These are phyloP conservation scores for Pythium scleroteichum DNA, from an alignment of 352 stramenopile species.

Conservation along the genomic window DNA sequence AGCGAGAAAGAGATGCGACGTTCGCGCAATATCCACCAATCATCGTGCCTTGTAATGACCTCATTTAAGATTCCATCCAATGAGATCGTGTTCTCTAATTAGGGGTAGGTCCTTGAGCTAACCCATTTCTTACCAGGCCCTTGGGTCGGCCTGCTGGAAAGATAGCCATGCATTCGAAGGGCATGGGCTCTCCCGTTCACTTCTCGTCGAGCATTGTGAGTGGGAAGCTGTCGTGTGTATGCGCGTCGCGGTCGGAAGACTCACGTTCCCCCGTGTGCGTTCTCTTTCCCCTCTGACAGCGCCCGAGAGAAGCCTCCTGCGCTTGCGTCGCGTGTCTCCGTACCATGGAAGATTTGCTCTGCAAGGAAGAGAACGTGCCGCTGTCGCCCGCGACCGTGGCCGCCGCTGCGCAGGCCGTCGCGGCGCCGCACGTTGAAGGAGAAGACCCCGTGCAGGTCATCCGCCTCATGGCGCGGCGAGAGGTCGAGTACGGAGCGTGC, in stretches of 20 bases:
- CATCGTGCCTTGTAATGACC: not conserved
- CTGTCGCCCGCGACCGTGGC: conserved; percentile 5
- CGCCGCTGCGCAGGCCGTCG: not conserved
- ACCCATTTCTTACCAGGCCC: conserved; percentile 20
- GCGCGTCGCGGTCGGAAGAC: not conserved
- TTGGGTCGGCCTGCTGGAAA: conserved; percentile 32
- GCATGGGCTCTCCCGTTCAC: conserved; percentile 17
- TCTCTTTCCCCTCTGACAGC: conserved; percentile 3
- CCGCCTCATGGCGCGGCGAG: conserved; percentile 30
- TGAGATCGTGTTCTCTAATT: conserved; percentile 14
- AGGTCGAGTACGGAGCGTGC: conserved; percentile 24
- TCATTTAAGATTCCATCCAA: conserved; percentile 15
- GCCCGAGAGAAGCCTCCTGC: conserved; percentile 13
- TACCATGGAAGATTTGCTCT: conserved; percentile 35
- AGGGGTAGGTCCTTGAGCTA: conserved; percentile 15
- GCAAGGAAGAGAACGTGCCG: conserved; percentile 34
- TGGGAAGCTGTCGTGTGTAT: conserved; percentile 6
- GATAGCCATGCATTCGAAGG: conserved; percentile 43
- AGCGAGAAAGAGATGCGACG: not conserved
- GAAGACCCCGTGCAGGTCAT: conserved; percentile 29
- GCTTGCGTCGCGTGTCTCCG: conserved; percentile 5
- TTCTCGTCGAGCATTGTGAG: conserved; percentile 39
- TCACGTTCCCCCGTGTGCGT: not conserved
- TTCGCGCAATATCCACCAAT: conserved; percentile 5
- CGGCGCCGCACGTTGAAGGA: not conserved